Conservation (phyloP, 2,329 filamentous ascomycete genomes). For the Xylaria sp. region DNA sequence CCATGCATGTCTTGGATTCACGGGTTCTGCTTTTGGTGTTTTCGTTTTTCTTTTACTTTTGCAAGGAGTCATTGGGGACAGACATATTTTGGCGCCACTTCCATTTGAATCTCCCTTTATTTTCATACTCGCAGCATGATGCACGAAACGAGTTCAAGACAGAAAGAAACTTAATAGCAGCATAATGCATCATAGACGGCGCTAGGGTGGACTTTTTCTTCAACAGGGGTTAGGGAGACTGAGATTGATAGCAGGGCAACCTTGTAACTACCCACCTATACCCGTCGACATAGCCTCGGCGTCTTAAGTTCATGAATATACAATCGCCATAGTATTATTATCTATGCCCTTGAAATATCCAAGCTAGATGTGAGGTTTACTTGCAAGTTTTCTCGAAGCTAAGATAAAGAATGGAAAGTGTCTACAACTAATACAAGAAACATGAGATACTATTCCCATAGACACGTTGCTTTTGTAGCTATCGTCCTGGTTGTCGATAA, state of each 20-base stretch:
- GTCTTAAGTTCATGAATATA: constrained; percentile 8
- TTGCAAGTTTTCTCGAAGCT: no score
- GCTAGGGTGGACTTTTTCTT: constrained; percentile 13
- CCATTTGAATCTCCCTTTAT: constrained; percentile 20
- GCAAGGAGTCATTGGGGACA: constrained; percentile 37
- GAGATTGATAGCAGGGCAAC: constrained; percentile 37
- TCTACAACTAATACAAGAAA: no score
- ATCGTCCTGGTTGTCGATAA: no score
- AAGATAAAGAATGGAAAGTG: no score
- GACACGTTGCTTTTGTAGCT: no score
- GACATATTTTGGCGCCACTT: constrained; percentile 35
- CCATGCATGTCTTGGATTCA: constrained; percentile 24
- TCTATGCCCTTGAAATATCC: neutral
- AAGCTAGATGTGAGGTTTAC: no score
- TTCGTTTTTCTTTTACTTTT: constrained; percentile 11
- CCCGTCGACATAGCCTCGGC: neutral
- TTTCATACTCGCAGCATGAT: constrained; percentile 26
- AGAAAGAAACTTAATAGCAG: constrained; percentile 26
- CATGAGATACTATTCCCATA: no score
- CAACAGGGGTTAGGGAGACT: constrained; percentile 15
- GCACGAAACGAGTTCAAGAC: constrained; percentile 31
- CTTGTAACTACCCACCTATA: constrained; percentile 33
- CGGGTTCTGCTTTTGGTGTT: constrained; percentile 25
- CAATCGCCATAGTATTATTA: constrained; percentile 18
- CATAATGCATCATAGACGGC: constrained; percentile 38